Base-by-base conservation (phyloP, 768 basidiomycete species). In the Kwoniella botswanensis region DNA sequence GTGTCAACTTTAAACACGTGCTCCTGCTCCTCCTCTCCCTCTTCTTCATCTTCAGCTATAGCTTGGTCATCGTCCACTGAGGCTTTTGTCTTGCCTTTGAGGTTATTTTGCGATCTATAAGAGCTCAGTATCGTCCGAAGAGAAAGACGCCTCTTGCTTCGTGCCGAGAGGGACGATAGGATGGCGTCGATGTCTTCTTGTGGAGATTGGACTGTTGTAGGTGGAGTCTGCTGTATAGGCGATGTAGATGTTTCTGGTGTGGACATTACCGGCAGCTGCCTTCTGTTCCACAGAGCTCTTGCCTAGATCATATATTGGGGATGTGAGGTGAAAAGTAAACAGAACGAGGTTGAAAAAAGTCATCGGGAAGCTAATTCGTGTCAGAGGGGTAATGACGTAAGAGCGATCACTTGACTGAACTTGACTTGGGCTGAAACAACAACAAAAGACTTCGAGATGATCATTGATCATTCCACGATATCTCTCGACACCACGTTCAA, bases 111-210 rank as follows among this genome's bases (percentile, higher is more conserved):
- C 43, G 61, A 29, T 29, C 55, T 55, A 29, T 59, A 62, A 3
- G 46, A 24, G n/a, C 55, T 26, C 24, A 68, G 41, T 26, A 68
- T 55, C 17, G 35, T 24, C 18, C 57, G 56, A 3, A 75, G 29
- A 5, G 70, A 71, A 13, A 61, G 41, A 4, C 64, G 63, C 21
- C 74, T 13, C 46, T 50, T 50, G 46, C 46, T 68, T n/a, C 68
- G 63, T 22, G 63, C 63, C 41, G 63, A 50, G 26, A 75, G 59
- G 12, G 56, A 68, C 24, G 65, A 59, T 24, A 24, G n/a, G 15
- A 75, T 71, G 4, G 74, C 71, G 15, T 68, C 67, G 7, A 56
- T 56, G n/a, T 75, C 74, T 41, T 46, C 63, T 50, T 62, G 21
- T 2, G 61, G 44, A 17, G 67, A 42, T 59, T 63, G 50, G 41